Evolutionary conservation across 495 filamentous ascomycete species (phyloP), one percentile per base, ranked within the genome.

Genomic region (Parathielavia appendiculata): DNA sequence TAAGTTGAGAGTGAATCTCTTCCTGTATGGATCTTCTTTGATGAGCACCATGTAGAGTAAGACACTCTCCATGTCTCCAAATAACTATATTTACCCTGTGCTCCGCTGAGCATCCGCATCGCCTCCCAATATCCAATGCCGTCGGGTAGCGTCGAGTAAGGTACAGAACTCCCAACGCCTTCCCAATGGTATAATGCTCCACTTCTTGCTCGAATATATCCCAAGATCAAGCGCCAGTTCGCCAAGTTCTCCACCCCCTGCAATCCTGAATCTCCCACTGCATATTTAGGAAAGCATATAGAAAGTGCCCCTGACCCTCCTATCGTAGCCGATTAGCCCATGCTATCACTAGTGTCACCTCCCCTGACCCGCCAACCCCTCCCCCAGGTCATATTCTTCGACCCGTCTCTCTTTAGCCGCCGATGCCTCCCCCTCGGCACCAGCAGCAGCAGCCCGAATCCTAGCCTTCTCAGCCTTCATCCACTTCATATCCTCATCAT

Each of bases 401-500:
- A 2, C 26, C 26, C 6, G 26, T 6, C 26, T 3, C 26, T 6
- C 26, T 30, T 30, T 30, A 30, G 26, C 26, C 26, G 26, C 44
- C 35, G 16, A 9, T 40, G 51, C 30, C 44, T 35, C 13, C 58
- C 22, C 32, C n/a, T 46, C 36, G 19, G 22, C 58, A 20, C 32
- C 30, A 26, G 36, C 54, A 20, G 38, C 43, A 23, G 34, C 55
- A 43, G 51, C 65, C 11, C 53, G 51, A 3, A 44, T 39, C 60
- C 48, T 60, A 16, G 54, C 54, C 57, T 70, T 70, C 23, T 65
- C 60, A 34, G 40, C 67, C 38, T 56, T 54, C 36, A 71, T 9
- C 34, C 48, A 56, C 26, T 32, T 20, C 22, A 71, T 61, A 19
- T 69, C 67, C 20, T 46, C 60, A 45, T 66, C 63, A 34, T 54